Evolutionary conservation across 78 protist species (phyloP).

Genomic region (Speleostelium caveatum): DNA sequence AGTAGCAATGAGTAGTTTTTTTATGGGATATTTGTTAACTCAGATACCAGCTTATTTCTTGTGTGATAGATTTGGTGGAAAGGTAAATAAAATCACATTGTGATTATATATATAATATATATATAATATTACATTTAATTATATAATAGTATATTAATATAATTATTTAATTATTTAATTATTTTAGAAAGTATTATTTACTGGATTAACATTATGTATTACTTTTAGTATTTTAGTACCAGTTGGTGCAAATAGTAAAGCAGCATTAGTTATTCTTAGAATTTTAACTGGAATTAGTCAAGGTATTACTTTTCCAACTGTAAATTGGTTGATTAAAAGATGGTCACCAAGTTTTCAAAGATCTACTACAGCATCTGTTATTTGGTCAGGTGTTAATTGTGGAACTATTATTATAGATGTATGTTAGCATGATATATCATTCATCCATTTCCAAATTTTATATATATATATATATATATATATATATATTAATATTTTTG

Average conservation of each 20-base stretch:
- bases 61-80: conserved; percentile 65
- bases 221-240: conserved; percentile 22
- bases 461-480: background rate
- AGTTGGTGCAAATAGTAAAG: conserved; percentile 12
- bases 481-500: too few relatives aligned
- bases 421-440: background rate
- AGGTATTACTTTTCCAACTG: conserved; percentile 55
- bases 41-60: conserved; percentile 42
- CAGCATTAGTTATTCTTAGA: conserved; percentile 21
- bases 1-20: conserved; percentile 19
- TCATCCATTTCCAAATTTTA: background rate
- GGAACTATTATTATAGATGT: conserved; percentile 55
- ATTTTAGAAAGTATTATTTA: conserved; percentile 21
- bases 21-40: conserved; percentile 50
- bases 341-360: conserved; percentile 47
- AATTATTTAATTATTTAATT: too few relatives aligned
- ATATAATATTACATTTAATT: too few relatives aligned
- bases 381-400: conserved; percentile 55
- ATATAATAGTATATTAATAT: too few relatives aligned
- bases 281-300: conserved; percentile 37
- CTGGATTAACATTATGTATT: conserved; percentile 26
- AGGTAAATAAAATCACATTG: too few relatives aligned
- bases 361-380: conserved; percentile 14
- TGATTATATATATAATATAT: too few relatives aligned
- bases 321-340: conserved; percentile 65